These are phyloP conservation scores for Platismatia glauca DNA, from an alignment of 495 filamentous ascomycete genomes.

Conservation along the genomic window DNA sequence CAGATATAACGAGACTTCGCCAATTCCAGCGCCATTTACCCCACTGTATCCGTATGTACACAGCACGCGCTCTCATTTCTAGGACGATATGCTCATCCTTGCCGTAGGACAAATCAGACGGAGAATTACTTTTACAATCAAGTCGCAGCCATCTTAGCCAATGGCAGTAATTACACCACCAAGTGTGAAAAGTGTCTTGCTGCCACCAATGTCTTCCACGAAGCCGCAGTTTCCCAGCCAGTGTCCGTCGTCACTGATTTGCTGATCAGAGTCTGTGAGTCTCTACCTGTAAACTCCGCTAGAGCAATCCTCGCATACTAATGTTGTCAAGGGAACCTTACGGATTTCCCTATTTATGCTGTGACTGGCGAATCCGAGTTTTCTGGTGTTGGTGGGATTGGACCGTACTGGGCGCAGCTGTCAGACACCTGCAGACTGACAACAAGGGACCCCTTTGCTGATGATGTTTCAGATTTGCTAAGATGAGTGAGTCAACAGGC, in stretches of 20 bases:
- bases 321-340: slow-evolving; percentile 10
- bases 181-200: slow-evolving; percentile 23
- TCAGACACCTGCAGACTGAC: neutral
- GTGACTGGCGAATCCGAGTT: slow-evolving; percentile 17
- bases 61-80: neutral
- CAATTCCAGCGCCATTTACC: slow-evolving; percentile 19
- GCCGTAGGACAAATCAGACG: slow-evolving; percentile 10
- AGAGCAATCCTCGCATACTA: neutral
- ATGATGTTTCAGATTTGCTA: slow-evolving; percentile 11
- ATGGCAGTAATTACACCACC: slow-evolving; percentile 9
- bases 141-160: slow-evolving; percentile 21
- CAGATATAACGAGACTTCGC: slow-evolving; percentile 21
- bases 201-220: slow-evolving; percentile 21
- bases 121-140: slow-evolving; percentile 23
- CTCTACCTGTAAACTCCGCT: neutral
- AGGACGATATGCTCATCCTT: neutral
- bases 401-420: slow-evolving; percentile 24
- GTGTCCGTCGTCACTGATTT: slow-evolving; percentile 20
- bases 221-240: slow-evolving; percentile 21
- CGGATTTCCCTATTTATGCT: slow-evolving; percentile 17
- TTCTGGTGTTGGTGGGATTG: slow-evolving; percentile 19
- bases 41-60: slow-evolving; percentile 12
- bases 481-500: slow-evolving; percentile 21
- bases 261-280: slow-evolving; percentile 16
- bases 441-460: neutral